Base-by-base conservation (phyloP, 2,329 filamentous ascomycete species). In the Fusarium compactum region DNA sequence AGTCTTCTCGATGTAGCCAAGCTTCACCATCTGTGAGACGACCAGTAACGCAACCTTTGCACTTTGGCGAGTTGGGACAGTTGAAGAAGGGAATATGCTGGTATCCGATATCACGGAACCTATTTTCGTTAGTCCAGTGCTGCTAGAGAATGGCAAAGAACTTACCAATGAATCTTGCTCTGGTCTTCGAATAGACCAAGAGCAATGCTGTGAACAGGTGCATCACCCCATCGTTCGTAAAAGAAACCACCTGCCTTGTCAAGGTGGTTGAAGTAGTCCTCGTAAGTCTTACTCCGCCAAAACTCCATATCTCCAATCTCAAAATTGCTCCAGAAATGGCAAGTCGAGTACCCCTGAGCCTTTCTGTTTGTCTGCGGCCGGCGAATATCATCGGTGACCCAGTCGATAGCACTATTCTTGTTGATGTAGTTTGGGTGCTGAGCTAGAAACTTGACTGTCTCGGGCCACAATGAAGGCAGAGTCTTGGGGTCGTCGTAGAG, bases 241-340 rank as follows among this genome's bases (percentile, higher is more conserved):
- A 97, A 99, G 87, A 99, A 99, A 25, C 96, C 96, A 40, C 96
- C 96, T 0, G 95, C 93, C 22, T 92, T 95, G 93, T 99, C 96
- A 34, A 99, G 87, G 80, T 98, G 94, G 77, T 97, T 90, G 79
- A 99, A 99, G 81, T 98, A 99, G 69, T 97, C 94, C 78, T 97
- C 92, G 78, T 99, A 99, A 47, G 89, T 87, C 79, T 95, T 89
- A 77, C 94, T 93, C 51, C 96, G 86, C 93, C 94, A 99, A 81
- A 99, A 97, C 69, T 88, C 88, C 87, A 99, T 89, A 80, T 98
- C 94, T 48, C 89, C 95, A 75, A 99, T 95, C 82, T 99, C 96
- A 76, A 99, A 99, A 81, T 99, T 99, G 76, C 91, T 96, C 96
- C 96, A 99, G 85, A 99, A 99, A 81, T 99, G 96, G 80, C 96